Base-by-base conservation (phyloP, 331 rosid species). In the Saraca asoca region DNA sequence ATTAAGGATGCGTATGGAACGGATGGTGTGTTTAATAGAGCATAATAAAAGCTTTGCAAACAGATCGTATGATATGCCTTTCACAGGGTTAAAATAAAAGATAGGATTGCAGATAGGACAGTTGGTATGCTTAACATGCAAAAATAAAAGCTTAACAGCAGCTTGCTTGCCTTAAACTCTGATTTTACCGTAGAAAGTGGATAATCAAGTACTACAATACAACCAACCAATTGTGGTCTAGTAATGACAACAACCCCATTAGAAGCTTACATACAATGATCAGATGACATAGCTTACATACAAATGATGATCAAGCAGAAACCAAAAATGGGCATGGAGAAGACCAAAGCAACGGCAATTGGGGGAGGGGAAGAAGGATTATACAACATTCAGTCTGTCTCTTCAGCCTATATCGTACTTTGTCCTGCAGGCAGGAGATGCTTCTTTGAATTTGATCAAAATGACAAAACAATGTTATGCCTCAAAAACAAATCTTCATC, bases 381-480 rank as follows among this genome's bases (percentile, higher is more conserved):
- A 39, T 58, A 39, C 18, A 41, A 31, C 16, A 66, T 50, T 44
- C 62, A 16, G 6, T 58, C 56, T 39, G 39, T 41, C 51, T 44
- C 68, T 31, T 31, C 54, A 56, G 7, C 11, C 12, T 9, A 57
- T 62, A 31, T n/a, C 34, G 51, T 66, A 16, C 72, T 4, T 56
- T 33, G n/a, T 73, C 41, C 48, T 24, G 60, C 55, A 49, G 18
- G 51, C 62, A 63, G n/a, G 74, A 33, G 60, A 18, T 15, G 45
- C 58, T 38, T 29, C 24, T 39, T 7, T 3, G 52, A 63, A 45
- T 60, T 64, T 75, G 9, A 41, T 41, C 75, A 69, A 51, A 51
- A 58, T 16, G 58, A 54, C 68, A 43, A 50, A 41, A 69, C 65
- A 68, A 70, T n/a, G 69, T n/a, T 41, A 54, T 44, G 58, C 69